Percentiles rank a stretch among this genome's conserved stretches.
phyloP scores from a whole-genome alignment of 495 filamentous ascomycete species.

The Lophiostoma macrostomum region DNA sequence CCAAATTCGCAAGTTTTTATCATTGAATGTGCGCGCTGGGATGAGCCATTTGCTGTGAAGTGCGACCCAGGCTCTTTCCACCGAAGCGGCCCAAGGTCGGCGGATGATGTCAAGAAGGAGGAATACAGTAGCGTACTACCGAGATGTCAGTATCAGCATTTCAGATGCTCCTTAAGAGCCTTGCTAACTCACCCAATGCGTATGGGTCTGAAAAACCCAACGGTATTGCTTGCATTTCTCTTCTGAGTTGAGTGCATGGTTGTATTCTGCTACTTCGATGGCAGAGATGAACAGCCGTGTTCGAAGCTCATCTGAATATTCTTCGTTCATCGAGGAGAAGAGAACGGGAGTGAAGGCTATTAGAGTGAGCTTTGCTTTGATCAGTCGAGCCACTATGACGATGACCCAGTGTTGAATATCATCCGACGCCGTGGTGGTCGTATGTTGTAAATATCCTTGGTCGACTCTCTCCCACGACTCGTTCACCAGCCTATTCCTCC shows the following conservation, averaged over 20 bases:
- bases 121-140: conserved; percentile 56
- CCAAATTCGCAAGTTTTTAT: conserved; percentile 50
- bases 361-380: conserved; percentile 49
- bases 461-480: conserved; percentile 46
- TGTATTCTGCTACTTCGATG: conserved; percentile 57
- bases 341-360: conserved; percentile 48
- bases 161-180: too few relatives aligned
- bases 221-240: conserved; percentile 50
- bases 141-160: too few relatives aligned
- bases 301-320: conserved; percentile 40
- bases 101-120: conserved; percentile 52
- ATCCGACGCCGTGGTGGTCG: conserved; percentile 34
- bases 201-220: conserved; percentile 59
- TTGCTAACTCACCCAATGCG: too few relatives aligned
- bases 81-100: conserved; percentile 48
- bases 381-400: conserved; percentile 44
- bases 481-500: conserved; percentile 47
- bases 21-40: conserved; percentile 38
- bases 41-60: conserved; percentile 52
- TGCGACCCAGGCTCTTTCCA: conserved; percentile 55
- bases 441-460: conserved; percentile 45
- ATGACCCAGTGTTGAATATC: conserved; percentile 47
- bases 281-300: conserved; percentile 44
- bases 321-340: conserved; percentile 32
- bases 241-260: conserved; percentile 51